Percentiles rank a stretch among this genome's conserved stretches.
phyloP scores from a whole-genome alignment of 108 stramenopile genomes.

The Parmales sp. region DNA sequence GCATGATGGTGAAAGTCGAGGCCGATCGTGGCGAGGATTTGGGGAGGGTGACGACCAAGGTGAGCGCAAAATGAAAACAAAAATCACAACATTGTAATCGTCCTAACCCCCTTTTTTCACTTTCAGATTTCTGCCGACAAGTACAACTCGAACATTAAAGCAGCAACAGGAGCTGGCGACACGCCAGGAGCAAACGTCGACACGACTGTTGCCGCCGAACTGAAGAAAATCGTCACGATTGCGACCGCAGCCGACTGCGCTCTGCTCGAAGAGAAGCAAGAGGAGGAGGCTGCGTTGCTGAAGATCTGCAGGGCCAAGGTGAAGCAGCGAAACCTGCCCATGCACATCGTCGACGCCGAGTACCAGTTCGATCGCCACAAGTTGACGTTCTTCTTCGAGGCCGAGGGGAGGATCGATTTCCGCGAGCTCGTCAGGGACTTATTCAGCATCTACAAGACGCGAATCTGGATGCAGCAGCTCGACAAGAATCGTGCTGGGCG shows the following conservation, averaged over 20 bases:
- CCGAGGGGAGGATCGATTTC: slow-evolving; percentile 89
- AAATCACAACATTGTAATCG: slow-evolving; percentile 75
- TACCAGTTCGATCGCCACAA: slow-evolving; percentile 96
- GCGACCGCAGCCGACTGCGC: slow-evolving; percentile 45
- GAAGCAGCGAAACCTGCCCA: slow-evolving; percentile 70
- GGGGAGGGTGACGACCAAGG: no score
- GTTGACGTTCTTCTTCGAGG: slow-evolving; percentile 93
- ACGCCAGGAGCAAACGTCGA: slow-evolving; percentile 14
- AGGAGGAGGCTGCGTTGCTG: slow-evolving; percentile 82
- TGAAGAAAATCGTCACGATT: slow-evolving; percentile 69
- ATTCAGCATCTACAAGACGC: slow-evolving; percentile 93
- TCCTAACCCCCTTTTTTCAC: slow-evolving; percentile 14
- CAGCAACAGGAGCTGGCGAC: slow-evolving; percentile 18
- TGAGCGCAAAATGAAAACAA: no score
- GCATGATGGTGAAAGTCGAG: slow-evolving; percentile 95
- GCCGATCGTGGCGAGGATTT: slow-evolving; percentile 94
- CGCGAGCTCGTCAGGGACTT: slow-evolving; percentile 93
- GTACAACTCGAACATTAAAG: slow-evolving; percentile 23
- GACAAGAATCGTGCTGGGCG: no score
- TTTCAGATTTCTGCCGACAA: slow-evolving; percentile 46
- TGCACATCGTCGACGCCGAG: slow-evolving; percentile 92
- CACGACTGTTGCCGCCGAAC: slow-evolving; percentile 32
- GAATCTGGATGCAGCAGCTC: slow-evolving; percentile 95
- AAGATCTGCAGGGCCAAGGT: slow-evolving; percentile 84
- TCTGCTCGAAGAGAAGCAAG: slow-evolving; percentile 63